A percentile compares a stretch with the other conserved stretches of the same genome.
phyloP scores from a whole-genome alignment of 805 yeast species.

The Allodekkera sacchari region DNA sequence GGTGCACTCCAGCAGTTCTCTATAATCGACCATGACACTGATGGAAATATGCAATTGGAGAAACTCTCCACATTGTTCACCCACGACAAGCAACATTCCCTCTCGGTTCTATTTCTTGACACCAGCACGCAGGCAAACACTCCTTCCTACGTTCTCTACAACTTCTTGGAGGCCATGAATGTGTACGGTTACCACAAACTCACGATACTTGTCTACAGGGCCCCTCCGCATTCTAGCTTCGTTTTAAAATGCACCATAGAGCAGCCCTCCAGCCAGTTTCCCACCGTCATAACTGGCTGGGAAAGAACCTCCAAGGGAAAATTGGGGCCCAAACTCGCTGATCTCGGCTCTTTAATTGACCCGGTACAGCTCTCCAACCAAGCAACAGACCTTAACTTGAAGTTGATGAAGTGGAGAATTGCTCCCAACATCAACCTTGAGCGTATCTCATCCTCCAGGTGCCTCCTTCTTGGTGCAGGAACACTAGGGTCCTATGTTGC shows the following conservation, averaged over 20 bases:
- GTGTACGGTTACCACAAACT: conserved; percentile 27
- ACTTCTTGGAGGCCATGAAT: conserved; percentile 21
- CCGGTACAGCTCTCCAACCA: conserved; percentile 82
- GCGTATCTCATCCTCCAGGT: conserved; percentile 46
- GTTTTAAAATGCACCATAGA: conserved; percentile 10
- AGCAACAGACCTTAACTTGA: conserved; percentile 83
- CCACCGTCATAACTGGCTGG: conserved; percentile 82
- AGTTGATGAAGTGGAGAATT: conserved; percentile 94
- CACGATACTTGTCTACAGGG: conserved; percentile 26
- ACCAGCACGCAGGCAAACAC: conserved; percentile 15
- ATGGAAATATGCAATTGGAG: conserved; percentile 1
- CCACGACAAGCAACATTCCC: conserved; percentile 1
- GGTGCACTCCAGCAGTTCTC: conserved; percentile 10
- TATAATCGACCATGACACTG: conserved; percentile 6
- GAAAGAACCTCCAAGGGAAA: conserved; percentile 70
- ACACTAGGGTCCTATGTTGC: conserved; percentile 91
- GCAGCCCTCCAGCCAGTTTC: too few relatives aligned
- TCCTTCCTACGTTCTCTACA: conserved; percentile 16
- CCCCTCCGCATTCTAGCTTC: conserved; percentile 18
- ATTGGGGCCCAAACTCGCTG: conserved; percentile 75
- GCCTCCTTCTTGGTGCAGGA: conserved; percentile 88
- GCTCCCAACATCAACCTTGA: conserved; percentile 77
- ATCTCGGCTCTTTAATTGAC: conserved; percentile 71
- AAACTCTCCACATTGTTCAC: conserved; percentile 7
- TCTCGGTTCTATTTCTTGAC: conserved; percentile 19